phyloP scores from a whole-genome alignment of 1,139 yeast species.

The Magnusiomyces paraingens region DNA sequence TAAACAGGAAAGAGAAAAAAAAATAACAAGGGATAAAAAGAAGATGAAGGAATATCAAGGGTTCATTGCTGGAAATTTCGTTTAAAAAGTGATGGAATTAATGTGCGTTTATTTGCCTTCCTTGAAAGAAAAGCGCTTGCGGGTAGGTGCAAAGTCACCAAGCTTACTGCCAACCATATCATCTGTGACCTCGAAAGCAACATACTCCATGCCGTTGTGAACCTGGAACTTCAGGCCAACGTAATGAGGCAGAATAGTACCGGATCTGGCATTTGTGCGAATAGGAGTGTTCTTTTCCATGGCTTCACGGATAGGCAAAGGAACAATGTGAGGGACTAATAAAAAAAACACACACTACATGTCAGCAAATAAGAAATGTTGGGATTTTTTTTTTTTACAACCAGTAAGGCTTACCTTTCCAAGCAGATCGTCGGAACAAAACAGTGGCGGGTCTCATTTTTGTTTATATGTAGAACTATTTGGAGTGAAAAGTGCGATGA shows the following conservation, averaged over 20 bases:
- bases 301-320: conserved; percentile 85
- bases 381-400: not conserved
- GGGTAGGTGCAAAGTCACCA: conserved; percentile 92
- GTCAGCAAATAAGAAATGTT: no score
- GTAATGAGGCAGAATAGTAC: conserved; percentile 91
- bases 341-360: not conserved
- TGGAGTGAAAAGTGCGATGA: not conserved
- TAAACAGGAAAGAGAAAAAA: no score
- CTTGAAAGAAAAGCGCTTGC: conserved; percentile 80
- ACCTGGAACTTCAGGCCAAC: conserved; percentile 91
- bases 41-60: no score
- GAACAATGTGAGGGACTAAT: conserved; percentile 87
- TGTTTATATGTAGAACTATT: not conserved
- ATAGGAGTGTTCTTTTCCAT: conserved; percentile 74
- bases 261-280: conserved; percentile 88
- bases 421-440: conserved; percentile 62
- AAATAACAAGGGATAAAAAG: no score
- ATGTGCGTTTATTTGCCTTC: conserved; percentile 35
- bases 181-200: conserved; percentile 78
- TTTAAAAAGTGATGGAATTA: no score
- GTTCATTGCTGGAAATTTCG: no score
- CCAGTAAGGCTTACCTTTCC: conserved; percentile 47
- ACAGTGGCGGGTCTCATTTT: conserved; percentile 54
- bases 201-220: conserved; percentile 93
- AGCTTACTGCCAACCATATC: conserved; percentile 97